phyloP scores from a whole-genome alignment of 495 filamentous ascomycete species.

The Sordaria brevicollis region DNA sequence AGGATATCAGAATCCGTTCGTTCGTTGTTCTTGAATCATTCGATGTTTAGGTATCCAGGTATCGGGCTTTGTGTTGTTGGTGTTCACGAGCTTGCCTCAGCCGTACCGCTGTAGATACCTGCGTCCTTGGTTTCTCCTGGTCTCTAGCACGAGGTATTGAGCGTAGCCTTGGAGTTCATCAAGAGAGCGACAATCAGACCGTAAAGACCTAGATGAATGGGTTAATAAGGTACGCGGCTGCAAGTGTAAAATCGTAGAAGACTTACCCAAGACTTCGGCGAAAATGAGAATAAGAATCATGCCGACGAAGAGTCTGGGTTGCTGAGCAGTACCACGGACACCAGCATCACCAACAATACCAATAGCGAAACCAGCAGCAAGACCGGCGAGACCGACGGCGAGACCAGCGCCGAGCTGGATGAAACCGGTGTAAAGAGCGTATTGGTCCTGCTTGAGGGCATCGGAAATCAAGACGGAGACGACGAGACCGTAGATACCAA shows the following conservation, averaged over 20 bases:
- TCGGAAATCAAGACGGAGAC: conserved; percentile 97
- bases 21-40: neutral
- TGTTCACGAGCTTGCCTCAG: neutral
- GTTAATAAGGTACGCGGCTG: conserved; percentile 5
- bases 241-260: neutral
- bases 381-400: conserved; percentile 88
- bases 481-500: conserved; percentile 99
- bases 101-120: neutral
- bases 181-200: conserved; percentile 95
- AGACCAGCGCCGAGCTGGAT: conserved; percentile 97
- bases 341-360: conserved; percentile 98
- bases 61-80: neutral
- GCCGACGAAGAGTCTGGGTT: conserved; percentile 95
- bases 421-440: conserved; percentile 82
- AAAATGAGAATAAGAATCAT: conserved; percentile 99
- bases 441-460: conserved; percentile 66
- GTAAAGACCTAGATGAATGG: conserved; percentile 62
- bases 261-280: conserved; percentile 94
- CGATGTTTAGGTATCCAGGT: neutral
- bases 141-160: conserved; percentile 35
- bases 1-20: neutral
- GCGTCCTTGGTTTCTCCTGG: neutral
- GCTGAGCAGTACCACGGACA: conserved; percentile 96
- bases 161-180: conserved; percentile 82
- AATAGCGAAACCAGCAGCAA: conserved; percentile 97